These are phyloP conservation scores for Thelonectria blattea DNA, from an alignment of 2,329 filamentous ascomycete genomes.

Conservation along the genomic window DNA sequence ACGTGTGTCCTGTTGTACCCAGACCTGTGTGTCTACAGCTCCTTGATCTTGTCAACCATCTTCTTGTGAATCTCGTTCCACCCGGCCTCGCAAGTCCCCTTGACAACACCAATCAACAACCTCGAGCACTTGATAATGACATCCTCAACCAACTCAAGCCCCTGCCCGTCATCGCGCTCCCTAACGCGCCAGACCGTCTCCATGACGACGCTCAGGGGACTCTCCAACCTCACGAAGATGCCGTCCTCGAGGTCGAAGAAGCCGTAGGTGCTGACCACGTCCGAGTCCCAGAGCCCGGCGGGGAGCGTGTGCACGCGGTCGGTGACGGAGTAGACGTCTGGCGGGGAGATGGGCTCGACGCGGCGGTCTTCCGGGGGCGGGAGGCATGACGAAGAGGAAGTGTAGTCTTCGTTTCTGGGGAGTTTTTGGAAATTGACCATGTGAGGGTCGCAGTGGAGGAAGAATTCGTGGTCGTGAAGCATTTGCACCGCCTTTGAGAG, in stretches of 20 bases:
- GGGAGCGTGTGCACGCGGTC: slow-evolving; percentile 59
- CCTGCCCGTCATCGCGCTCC: slow-evolving; percentile 38
- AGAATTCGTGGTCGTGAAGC: slow-evolving; percentile 59
- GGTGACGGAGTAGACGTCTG: slow-evolving; percentile 54
- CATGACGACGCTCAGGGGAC: slow-evolving; percentile 58
- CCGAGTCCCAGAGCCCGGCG: slow-evolving; percentile 61
- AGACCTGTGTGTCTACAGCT: slow-evolving; percentile 5
- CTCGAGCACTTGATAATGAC: slow-evolving; percentile 57
- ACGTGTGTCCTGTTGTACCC: neutral
- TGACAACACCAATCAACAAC: slow-evolving; percentile 56
- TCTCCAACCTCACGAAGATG: slow-evolving; percentile 57
- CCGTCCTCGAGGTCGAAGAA: slow-evolving; percentile 57
- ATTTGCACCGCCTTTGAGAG: slow-evolving; percentile 48
- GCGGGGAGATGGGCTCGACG: slow-evolving; percentile 35
- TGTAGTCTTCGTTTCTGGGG: slow-evolving; percentile 35
- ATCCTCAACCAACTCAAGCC: slow-evolving; percentile 55
- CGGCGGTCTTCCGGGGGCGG: slow-evolving; percentile 40
- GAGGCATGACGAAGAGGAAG: slow-evolving; percentile 26
- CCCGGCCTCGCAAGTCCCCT: slow-evolving; percentile 56
- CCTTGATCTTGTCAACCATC: slow-evolving; percentile 49
- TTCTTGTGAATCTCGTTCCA: slow-evolving; percentile 59
- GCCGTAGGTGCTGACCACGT: slow-evolving; percentile 60
- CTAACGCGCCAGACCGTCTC: slow-evolving; percentile 58
- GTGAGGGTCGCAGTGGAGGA: slow-evolving; percentile 60
- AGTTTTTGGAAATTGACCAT: slow-evolving; percentile 51